Percentiles rank a stretch among this genome's conserved stretches.
These are phyloP conservation scores for Hymenoscyphus fructigenus DNA, from an alignment of 2,329 filamentous ascomycete genomes.

Conservation along the genomic window DNA sequence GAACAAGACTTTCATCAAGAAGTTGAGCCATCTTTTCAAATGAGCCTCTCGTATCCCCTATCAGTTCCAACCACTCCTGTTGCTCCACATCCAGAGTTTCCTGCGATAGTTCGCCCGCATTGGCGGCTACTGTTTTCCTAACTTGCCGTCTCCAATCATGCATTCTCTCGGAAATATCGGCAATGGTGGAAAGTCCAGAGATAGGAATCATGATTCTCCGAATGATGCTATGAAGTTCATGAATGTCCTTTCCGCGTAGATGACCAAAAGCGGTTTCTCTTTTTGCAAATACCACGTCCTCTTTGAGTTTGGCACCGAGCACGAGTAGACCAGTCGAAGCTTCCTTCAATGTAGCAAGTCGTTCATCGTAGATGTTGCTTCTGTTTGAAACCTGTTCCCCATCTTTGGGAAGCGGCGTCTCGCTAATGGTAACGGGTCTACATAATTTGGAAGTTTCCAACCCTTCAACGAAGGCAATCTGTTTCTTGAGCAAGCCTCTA, in stretches of 20 bases:
- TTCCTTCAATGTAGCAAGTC: slow-evolving; percentile 38
- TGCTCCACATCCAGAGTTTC: slow-evolving; percentile 39
- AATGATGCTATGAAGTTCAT: slow-evolving; percentile 56
- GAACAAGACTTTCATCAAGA: slow-evolving; percentile 51
- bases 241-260: slow-evolving; percentile 62
- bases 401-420: slow-evolving; percentile 20
- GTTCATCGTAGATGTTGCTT: slow-evolving; percentile 7
- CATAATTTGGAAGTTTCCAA: slow-evolving; percentile 56
- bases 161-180: slow-evolving; percentile 67
- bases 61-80: slow-evolving; percentile 66
- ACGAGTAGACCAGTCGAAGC: slow-evolving; percentile 51
- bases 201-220: slow-evolving; percentile 63
- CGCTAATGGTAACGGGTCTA: slow-evolving; percentile 36
- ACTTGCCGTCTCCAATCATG: slow-evolving; percentile 43
- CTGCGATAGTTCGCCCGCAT: slow-evolving; percentile 6
- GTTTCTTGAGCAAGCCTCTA: slow-evolving; percentile 54
- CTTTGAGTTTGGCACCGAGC: slow-evolving; percentile 62
- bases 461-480: slow-evolving; percentile 64
- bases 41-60: slow-evolving; percentile 63
- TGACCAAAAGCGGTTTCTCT: slow-evolving; percentile 68
- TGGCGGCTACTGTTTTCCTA: neutral
- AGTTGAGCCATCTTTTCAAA: slow-evolving; percentile 60
- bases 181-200: slow-evolving; percentile 64
- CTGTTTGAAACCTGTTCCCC: neutral
- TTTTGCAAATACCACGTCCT: slow-evolving; percentile 69